A percentile compares a stretch with the other conserved stretches of the same genome.
Conservation (phyloP, 495 filamentous ascomycete species). For the Amphirosellinia nigrospora region DNA sequence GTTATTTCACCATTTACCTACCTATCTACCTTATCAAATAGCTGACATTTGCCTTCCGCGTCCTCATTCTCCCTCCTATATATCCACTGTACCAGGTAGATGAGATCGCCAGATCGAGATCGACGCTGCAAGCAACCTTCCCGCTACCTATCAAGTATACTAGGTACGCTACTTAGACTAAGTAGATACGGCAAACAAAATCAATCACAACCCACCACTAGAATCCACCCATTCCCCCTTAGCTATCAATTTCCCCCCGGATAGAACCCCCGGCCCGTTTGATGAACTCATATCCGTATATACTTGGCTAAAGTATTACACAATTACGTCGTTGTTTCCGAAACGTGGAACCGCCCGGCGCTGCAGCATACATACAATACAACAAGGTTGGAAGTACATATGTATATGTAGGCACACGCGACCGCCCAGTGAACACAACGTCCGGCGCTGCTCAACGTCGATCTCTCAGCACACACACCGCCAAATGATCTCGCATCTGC, state of each 20-base stretch:
- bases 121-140: constrained; percentile 30
- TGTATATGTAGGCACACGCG: background rate
- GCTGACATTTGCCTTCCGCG: background rate
- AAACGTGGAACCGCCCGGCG: constrained; percentile 16
- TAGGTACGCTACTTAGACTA: too few relatives aligned
- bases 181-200: constrained; percentile 27
- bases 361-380: background rate
- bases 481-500: constrained; percentile 2
- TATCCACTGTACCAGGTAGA: constrained; percentile 33
- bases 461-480: constrained; percentile 19
- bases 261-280: background rate
- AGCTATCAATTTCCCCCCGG: constrained; percentile 13
- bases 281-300: background rate
- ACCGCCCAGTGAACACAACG: background rate
- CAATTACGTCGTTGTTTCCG: constrained; percentile 12
- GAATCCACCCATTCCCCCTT: constrained; percentile 30
- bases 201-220: constrained; percentile 13
- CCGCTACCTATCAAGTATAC: too few relatives aligned
- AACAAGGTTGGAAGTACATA: too few relatives aligned
- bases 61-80: constrained; percentile 20
- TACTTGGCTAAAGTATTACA: background rate
- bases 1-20: too few relatives aligned
- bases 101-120: constrained; percentile 44
- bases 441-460: background rate
- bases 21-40: too few relatives aligned